These are phyloP conservation scores for Lagenidium giganteum DNA, from an alignment of 352 stramenopile genomes.

Conservation along the genomic window DNA sequence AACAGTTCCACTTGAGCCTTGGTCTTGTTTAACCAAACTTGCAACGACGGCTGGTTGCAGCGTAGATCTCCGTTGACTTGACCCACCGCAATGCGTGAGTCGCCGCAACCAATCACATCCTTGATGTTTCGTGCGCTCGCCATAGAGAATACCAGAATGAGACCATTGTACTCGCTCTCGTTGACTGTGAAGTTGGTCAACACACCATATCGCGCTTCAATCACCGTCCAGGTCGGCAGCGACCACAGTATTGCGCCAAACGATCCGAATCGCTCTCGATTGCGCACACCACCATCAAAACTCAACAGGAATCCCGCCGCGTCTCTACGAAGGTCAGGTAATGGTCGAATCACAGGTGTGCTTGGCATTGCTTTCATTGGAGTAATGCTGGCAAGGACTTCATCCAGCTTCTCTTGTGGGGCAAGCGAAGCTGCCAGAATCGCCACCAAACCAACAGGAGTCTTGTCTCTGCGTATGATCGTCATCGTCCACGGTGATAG, in stretches of 20 bases:
- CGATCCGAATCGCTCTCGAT: not conserved
- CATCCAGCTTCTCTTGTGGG: conserved; percentile 1
- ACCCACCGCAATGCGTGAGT: conserved; percentile 1
- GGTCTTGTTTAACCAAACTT: not conserved
- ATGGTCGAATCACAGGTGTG: conserved; percentile 3
- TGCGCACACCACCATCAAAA: conserved; percentile 6
- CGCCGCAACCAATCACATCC: conserved; percentile 3
- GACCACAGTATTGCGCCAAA: not conserved
- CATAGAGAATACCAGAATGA: not conserved
- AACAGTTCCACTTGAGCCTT: not conserved
- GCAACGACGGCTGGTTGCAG: conserved; percentile 1
- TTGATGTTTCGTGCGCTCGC: too few species aligned
- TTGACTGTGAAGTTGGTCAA: not conserved
- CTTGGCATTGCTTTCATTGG: conserved; percentile 8
- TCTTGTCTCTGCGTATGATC: conserved; percentile 7
- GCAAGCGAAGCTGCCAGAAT: conserved; percentile 6
- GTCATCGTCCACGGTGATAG: conserved; percentile 10
- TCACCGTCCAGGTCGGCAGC: not conserved
- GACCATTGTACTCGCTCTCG: conserved; percentile 2
- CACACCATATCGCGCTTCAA: not conserved
- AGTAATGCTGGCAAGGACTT: conserved; percentile 2
- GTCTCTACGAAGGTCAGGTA: conserved; percentile 5
- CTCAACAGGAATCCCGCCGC: not conserved
- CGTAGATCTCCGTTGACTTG: conserved; percentile 3
- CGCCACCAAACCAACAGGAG: not conserved